Conservation (phyloP, 2,329 filamentous ascomycete genomes). For the Leptosphaerulina australis region DNA sequence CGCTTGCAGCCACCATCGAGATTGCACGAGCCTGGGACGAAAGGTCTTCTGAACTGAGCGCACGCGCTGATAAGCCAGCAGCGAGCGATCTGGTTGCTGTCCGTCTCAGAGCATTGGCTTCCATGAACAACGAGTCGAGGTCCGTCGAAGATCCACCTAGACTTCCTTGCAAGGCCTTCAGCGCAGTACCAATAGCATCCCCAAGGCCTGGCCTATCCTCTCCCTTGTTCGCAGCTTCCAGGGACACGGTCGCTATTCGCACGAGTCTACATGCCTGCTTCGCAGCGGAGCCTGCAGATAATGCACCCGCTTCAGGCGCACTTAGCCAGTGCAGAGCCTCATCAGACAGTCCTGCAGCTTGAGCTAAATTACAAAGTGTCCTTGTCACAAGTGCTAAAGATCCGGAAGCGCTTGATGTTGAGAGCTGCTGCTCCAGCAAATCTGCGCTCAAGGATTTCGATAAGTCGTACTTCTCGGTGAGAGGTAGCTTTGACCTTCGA, state of each 20-base stretch:
- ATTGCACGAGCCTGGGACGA: conserved; percentile 26
- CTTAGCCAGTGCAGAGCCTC: conserved; percentile 45
- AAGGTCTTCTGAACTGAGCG: conserved; percentile 7
- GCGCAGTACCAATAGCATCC: conserved; percentile 27
- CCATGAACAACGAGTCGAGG: conserved; percentile 45
- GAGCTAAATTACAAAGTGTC: conserved; percentile 41
- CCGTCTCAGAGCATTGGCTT: conserved; percentile 44
- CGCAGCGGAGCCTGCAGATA: conserved; percentile 28
- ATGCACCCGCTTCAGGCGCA: conserved; percentile 17
- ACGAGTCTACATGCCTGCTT: conserved; percentile 33
- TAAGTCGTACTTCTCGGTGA: conserved; percentile 50
- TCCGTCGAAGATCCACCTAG: conserved; percentile 42
- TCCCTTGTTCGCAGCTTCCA: conserved; percentile 37
- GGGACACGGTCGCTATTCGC: conserved; percentile 39
- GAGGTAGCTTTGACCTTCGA: conserved; percentile 55
- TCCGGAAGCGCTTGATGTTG: neutral
- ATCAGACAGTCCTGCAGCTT: conserved; percentile 40
- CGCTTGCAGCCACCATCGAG: conserved; percentile 35
- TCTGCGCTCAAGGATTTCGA: conserved; percentile 37
- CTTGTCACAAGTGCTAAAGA: conserved; percentile 19
- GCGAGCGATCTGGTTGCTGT: conserved; percentile 36
- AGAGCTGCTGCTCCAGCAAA: conserved; percentile 1
- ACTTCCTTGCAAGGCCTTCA: conserved; percentile 36
- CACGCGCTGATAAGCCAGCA: conserved; percentile 6
- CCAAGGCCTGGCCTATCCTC: conserved; percentile 23